phyloP scores from a whole-genome alignment of 257 asterid genomes.

The Nicotiana paniculata region DNA sequence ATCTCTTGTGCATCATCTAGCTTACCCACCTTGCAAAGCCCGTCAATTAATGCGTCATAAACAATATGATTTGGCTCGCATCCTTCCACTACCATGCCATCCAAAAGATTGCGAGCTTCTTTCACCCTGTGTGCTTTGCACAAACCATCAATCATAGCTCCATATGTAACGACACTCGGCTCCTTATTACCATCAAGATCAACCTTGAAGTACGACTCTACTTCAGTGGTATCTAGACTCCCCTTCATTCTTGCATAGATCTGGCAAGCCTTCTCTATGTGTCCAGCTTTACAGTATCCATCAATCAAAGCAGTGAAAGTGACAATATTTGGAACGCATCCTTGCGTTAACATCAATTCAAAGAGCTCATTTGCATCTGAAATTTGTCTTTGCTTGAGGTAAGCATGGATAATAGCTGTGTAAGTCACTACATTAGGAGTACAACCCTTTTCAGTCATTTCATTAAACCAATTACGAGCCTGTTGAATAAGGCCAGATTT shows the following conservation, averaged over 20 bases:
- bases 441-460: slow-evolving; percentile 73
- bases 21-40: slow-evolving; percentile 87
- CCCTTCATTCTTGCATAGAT: slow-evolving; percentile 82
- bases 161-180: slow-evolving; percentile 74
- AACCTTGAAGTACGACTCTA: slow-evolving; percentile 57
- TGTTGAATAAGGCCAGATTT: slow-evolving; percentile 83
- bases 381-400: slow-evolving; percentile 73
- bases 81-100: slow-evolving; percentile 59
- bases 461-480: slow-evolving; percentile 78
- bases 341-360: slow-evolving; percentile 69
- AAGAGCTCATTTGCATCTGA: slow-evolving; percentile 64
- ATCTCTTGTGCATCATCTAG: slow-evolving; percentile 90
- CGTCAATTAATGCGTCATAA: slow-evolving; percentile 88
- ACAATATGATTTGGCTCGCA: slow-evolving; percentile 74
- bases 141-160: slow-evolving; percentile 89
- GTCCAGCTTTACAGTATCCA: slow-evolving; percentile 89
- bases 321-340: slow-evolving; percentile 78
- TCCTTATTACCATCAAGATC: slow-evolving; percentile 35
- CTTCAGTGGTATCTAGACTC: slow-evolving; percentile 36
- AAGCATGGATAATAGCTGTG: slow-evolving; percentile 83
- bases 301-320: slow-evolving; percentile 86
- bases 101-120: slow-evolving; percentile 73
- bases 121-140: slow-evolving; percentile 78
- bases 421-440: slow-evolving; percentile 81
- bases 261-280: slow-evolving; percentile 67